A percentile compares a stretch with the other conserved stretches of the same genome.
Conservation (phyloP, 768 basidiomycete species). For the Russula vinacea region DNA sequence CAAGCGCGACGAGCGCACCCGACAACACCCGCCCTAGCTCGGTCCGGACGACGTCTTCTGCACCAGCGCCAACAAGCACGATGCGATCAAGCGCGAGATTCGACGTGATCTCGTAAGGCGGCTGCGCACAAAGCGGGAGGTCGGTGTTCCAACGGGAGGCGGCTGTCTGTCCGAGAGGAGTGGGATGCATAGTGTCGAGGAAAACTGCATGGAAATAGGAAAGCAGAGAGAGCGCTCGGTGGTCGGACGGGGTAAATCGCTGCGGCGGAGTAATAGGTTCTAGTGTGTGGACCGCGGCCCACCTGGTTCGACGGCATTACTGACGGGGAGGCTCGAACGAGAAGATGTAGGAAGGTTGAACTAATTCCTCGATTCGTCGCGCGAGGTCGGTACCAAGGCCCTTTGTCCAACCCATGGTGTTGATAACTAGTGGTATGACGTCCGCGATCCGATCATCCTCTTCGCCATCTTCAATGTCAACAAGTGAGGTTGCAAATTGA, state of each 20-base stretch:
- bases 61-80: conserved; percentile 66
- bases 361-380: conserved; percentile 60
- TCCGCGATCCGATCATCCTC: conserved; percentile 47
- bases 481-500: conserved; percentile 43
- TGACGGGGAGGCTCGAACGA: conserved; percentile 38
- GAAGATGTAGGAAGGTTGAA: conserved; percentile 60
- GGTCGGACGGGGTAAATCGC: conserved; percentile 60
- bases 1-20: conserved; percentile 74
- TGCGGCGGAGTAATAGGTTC: conserved; percentile 45
- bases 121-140: conserved; percentile 60
- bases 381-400: conserved; percentile 85
- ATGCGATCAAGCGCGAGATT: conserved; percentile 56
- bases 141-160: conserved; percentile 62
- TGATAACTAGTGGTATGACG: conserved; percentile 79
- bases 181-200: conserved; percentile 33
- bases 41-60: conserved; percentile 70
- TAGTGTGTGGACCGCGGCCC: conserved; percentile 43
- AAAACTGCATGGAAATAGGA: conserved; percentile 70
- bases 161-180: conserved; percentile 32
- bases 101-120: conserved; percentile 72
- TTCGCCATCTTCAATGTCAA: conserved; percentile 32
- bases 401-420: conserved; percentile 97
- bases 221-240: conserved; percentile 64
- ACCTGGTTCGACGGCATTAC: not conserved
- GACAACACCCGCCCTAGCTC: conserved; percentile 75